A percentile compares a stretch with the other conserved stretches of the same genome.
These are phyloP conservation scores for Perkinsus olseni DNA, from an alignment of 169 alveolate species.

Conservation along the genomic window DNA sequence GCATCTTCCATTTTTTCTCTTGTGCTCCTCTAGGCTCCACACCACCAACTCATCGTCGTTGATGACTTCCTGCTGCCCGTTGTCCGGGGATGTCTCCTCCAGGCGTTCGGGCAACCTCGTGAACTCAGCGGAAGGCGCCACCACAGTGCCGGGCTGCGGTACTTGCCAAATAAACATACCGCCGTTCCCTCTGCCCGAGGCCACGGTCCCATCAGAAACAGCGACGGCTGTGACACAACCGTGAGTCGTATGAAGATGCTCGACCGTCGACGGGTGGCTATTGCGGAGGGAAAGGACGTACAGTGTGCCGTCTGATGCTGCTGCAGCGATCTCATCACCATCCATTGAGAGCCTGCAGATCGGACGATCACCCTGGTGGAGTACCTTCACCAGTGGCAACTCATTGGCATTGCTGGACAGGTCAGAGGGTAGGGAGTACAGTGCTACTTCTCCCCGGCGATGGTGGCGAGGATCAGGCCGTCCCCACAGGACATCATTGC, in stretches of 20 bases:
- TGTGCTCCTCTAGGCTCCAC: not conserved
- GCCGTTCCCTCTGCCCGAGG: not conserved
- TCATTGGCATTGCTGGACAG: not conserved
- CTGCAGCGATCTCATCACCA: not conserved
- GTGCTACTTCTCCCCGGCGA: not conserved
- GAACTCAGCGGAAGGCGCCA: not conserved
- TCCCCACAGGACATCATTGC: not conserved
- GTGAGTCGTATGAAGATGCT: not conserved
- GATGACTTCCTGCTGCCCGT: not conserved
- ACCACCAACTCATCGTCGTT: not conserved
- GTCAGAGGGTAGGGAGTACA: not conserved
- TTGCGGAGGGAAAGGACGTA: not conserved
- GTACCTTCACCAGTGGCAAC: not conserved
- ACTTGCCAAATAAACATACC: not conserved
- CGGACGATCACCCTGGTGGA: not conserved
- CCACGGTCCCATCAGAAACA: not conserved
- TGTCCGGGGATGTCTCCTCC: not conserved
- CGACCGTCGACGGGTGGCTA: not conserved
- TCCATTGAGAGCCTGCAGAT: not conserved
- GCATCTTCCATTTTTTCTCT: not conserved
- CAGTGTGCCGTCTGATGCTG: not conserved
- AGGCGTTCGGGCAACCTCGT: not conserved
- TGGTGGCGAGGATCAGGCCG: not conserved
- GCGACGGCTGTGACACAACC: not conserved
- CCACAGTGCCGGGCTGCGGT: not conserved